These are phyloP conservation scores for Pseudogymnoascus sp. DNA, from an alignment of 2,329 filamentous ascomycete species.

Conservation along the genomic window DNA sequence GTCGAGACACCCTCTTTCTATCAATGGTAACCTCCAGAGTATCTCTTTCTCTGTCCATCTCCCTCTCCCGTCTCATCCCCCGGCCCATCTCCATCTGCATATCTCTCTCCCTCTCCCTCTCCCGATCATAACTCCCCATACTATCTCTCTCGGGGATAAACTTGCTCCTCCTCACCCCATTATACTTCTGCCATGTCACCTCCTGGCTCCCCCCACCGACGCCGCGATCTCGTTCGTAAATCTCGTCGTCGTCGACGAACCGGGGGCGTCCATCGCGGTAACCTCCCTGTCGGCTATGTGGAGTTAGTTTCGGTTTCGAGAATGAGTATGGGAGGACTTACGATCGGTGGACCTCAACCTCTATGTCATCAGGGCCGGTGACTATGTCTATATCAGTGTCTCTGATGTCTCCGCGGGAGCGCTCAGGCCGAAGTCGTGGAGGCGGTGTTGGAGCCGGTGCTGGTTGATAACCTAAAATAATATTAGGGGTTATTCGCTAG, in stretches of 20 bases:
- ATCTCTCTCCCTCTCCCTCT: conserved; percentile 11
- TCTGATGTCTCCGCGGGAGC: conserved; percentile 32
- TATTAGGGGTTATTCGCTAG: conserved; percentile 27
- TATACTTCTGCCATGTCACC: conserved; percentile 71
- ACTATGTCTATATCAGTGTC: conserved; percentile 57
- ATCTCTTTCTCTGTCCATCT: conserved; percentile 6
- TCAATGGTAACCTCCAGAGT: neutral
- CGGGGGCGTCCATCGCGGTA: conserved; percentile 34
- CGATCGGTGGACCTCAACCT: conserved; percentile 43
- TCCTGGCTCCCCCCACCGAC: conserved; percentile 67
- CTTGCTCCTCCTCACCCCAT: conserved; percentile 64
- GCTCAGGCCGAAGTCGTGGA: conserved; percentile 40
- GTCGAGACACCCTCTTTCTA: neutral
- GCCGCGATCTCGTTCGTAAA: conserved; percentile 55
- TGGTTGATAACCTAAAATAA: conserved; percentile 20
- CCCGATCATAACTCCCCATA: conserved; percentile 1
- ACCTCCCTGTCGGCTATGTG: neutral
- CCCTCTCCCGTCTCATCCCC: conserved; percentile 6
- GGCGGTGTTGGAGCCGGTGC: conserved; percentile 23
- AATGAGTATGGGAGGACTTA: neutral
- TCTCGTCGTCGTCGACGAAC: conserved; percentile 56
- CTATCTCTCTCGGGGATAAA: conserved; percentile 54
- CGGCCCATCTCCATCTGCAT: conserved; percentile 10
- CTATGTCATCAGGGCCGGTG: conserved; percentile 44
- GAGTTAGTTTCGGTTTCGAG: neutral